Evolutionary conservation across 768 basidiomycete genomes (phyloP).

Genomic region (Phanerochaete carnosa): DNA sequence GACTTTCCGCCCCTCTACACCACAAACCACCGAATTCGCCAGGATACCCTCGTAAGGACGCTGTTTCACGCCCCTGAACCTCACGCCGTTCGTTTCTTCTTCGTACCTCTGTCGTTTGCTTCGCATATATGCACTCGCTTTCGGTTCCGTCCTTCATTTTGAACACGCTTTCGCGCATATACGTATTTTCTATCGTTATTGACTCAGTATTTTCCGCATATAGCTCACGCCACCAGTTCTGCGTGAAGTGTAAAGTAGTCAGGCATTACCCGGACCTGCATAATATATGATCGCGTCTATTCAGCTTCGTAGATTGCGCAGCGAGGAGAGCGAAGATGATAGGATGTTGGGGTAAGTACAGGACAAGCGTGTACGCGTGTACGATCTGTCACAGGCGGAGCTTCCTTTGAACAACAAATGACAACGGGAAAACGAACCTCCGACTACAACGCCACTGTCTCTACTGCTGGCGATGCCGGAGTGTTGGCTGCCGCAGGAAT

Average conservation of each 20-base stretch:
- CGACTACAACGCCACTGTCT: background rate
- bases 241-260: background rate
- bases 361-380: background rate
- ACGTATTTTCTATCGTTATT: background rate
- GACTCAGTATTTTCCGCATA: background rate
- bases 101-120: background rate
- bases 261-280: background rate
- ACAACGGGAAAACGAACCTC: background rate
- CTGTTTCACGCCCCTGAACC: background rate
- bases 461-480: background rate
- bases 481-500: background rate
- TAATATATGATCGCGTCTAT: background rate
- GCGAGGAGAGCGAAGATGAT: background rate
- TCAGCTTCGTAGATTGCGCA: too few species aligned
- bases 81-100: background rate
- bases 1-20: slow-evolving; percentile 9
- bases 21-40: slow-evolving; percentile 7
- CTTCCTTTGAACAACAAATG: too few species aligned
- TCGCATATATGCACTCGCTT: background rate
- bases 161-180: background rate
- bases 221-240: background rate
- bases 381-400: background rate
- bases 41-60: background rate
- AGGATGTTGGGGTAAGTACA: background rate
- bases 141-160: background rate